Evolutionary conservation across 1,139 yeast species (phyloP).

Genomic region (Lizanozyma gosingica): DNA sequence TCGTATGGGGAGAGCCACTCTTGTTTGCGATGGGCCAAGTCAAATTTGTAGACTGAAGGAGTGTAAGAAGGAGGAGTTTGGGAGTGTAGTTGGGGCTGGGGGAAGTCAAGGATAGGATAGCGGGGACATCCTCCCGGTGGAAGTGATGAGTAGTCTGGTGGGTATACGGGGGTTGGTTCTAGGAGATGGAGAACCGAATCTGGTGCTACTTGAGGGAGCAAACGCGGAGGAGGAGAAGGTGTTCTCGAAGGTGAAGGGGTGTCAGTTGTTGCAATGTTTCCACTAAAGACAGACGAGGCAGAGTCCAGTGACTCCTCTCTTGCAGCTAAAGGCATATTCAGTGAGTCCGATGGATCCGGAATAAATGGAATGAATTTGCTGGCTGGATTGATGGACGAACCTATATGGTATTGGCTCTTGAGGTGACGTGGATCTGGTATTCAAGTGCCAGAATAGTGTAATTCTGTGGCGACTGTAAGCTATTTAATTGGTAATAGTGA

Average conservation of each 20-base stretch:
- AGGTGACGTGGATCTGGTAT: no score
- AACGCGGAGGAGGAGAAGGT: not conserved
- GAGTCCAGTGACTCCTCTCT: not conserved
- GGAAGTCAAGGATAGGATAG: constrained; percentile 39
- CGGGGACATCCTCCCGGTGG: constrained; percentile 44
- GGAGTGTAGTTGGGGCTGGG: constrained; percentile 16
- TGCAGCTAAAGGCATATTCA: not conserved
- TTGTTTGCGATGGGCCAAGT: constrained; percentile 43
- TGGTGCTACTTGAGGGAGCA: not conserved
- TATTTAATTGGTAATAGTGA: no score
- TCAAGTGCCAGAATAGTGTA: no score
- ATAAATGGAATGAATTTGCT: no score
- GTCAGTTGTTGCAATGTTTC: not conserved
- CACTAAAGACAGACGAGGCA: not conserved
- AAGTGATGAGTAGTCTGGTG: constrained; percentile 37
- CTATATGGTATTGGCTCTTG: no score
- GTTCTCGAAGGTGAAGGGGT: not conserved
- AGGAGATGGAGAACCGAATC: constrained; percentile 23
- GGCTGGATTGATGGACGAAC: no score
- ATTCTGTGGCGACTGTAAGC: no score
- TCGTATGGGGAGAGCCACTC: constrained; percentile 68
- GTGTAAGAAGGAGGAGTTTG: constrained; percentile 43
- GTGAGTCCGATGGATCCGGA: no score
- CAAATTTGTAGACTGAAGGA: constrained; percentile 51
- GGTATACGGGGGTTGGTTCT: constrained; percentile 42